Evolutionary conservation across 768 basidiomycete species (phyloP).

Genomic region (Neoboletus magnificus): DNA sequence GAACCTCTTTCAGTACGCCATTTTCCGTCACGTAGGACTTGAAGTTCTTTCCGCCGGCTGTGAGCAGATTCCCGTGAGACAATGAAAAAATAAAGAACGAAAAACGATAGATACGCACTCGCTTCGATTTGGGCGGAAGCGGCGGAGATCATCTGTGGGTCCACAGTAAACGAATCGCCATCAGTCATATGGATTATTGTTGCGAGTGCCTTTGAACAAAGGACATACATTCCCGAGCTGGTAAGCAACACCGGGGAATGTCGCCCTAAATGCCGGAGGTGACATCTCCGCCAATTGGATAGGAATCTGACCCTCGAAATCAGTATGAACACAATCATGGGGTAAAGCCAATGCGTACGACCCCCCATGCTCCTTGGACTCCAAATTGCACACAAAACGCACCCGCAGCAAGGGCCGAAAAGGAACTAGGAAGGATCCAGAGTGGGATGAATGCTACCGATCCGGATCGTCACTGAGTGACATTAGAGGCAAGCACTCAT

Average conservation of each 20-base stretch:
- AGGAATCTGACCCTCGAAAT: constrained; percentile 43
- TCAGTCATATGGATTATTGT: not conserved
- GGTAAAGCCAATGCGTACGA: constrained; percentile 44
- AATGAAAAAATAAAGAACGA: not conserved
- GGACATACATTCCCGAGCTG: constrained; percentile 65
- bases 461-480: not conserved
- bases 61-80: not conserved
- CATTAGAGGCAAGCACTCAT: not conserved
- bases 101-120: constrained; percentile 34
- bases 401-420: constrained; percentile 69
- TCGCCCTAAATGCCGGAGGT: constrained; percentile 85
- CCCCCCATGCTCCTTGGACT: constrained; percentile 90
- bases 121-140: constrained; percentile 82
- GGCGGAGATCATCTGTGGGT: constrained; percentile 55
- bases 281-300: constrained; percentile 83
- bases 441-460: constrained; percentile 58
- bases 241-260: constrained; percentile 84
- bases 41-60: constrained; percentile 61
- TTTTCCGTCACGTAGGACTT: constrained; percentile 43
- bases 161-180: not conserved
- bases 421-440: constrained; percentile 77
- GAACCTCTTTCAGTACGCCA: constrained; percentile 41
- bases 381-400: constrained; percentile 87
- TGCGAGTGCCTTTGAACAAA: not conserved
- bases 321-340: not conserved